Conservation (phyloP, 345 rosid genomes). For the Alliaria petiolata region DNA sequence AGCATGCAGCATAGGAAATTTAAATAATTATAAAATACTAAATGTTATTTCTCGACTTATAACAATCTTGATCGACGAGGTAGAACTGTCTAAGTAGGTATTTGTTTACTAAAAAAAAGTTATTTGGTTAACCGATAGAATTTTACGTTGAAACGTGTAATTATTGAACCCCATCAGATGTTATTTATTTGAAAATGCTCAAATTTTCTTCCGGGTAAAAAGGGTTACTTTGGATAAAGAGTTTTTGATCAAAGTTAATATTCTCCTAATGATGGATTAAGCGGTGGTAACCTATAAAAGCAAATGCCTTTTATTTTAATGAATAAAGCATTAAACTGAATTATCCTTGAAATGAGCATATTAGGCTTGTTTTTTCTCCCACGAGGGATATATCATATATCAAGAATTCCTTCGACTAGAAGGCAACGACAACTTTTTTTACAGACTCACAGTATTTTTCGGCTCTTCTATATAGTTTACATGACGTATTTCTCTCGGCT, state of each 20-base stretch:
- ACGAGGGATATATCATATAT: not conserved
- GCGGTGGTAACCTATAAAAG: slow-evolving; percentile 18
- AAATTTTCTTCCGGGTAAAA: too few species aligned
- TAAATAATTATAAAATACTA: not conserved
- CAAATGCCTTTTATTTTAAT: slow-evolving; percentile 18
- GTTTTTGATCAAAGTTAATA: slow-evolving; percentile 17
- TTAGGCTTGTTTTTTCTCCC: not conserved
- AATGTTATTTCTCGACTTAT: not conserved
- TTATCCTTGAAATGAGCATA: not conserved
- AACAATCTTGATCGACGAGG: not conserved
- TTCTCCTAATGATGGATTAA: slow-evolving; percentile 23
- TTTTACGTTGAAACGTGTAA: not conserved
- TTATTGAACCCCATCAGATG: not conserved
- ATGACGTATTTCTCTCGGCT: too few species aligned
- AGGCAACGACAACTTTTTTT: not conserved
- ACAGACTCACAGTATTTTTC: not conserved
- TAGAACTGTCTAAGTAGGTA: not conserved
- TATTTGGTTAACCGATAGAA: not conserved
- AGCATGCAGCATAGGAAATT: slow-evolving; percentile 12
- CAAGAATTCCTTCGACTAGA: not conserved
- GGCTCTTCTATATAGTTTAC: not conserved
- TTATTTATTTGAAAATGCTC: not conserved
- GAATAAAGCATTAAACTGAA: slow-evolving; percentile 13
- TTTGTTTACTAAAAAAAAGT: not conserved
- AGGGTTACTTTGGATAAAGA: not conserved